Conservation (phyloP, 352 stramenopile genomes). For the Globisporangium rhizosaccharum region DNA sequence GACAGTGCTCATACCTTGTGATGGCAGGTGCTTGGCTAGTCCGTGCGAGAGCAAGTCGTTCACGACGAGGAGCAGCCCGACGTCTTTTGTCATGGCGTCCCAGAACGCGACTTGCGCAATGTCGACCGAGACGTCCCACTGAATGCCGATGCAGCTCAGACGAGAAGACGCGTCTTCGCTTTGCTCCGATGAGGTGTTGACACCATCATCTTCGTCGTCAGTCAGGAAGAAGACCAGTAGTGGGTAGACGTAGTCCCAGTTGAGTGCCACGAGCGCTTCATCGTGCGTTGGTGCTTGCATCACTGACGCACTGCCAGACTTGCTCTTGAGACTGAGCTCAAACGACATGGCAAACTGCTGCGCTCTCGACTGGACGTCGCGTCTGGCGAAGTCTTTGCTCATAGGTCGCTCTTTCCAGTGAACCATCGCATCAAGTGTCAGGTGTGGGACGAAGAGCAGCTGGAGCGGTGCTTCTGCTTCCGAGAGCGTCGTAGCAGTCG, state of each 20-base stretch:
- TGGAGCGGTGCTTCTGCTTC: constrained; percentile 10
- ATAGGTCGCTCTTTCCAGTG: constrained; percentile 17
- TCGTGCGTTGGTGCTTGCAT: constrained; percentile 32
- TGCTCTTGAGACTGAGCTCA: constrained; percentile 40
- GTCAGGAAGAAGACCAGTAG: constrained; percentile 47
- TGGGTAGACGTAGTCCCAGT: constrained; percentile 72
- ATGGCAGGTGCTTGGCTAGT: constrained; percentile 8
- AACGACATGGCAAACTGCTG: constrained; percentile 43
- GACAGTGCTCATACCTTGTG: no score
- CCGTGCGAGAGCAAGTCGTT: constrained; percentile 62
- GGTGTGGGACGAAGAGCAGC: constrained; percentile 19
- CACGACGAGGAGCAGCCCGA: constrained; percentile 36
- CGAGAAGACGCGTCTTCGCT: background rate
- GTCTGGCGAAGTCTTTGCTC: background rate
- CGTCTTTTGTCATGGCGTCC: constrained; percentile 53
- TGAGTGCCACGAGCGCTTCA: constrained; percentile 46
- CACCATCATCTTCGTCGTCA: constrained; percentile 23
- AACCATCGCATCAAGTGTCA: constrained; percentile 23
- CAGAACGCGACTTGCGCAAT: constrained; percentile 59
- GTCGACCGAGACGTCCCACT: constrained; percentile 64
- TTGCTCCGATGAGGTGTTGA: background rate
- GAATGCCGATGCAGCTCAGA: constrained; percentile 37
- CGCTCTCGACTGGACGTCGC: background rate
- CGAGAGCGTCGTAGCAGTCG: background rate
- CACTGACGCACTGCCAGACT: constrained; percentile 6